A percentile compares a stretch with the other conserved stretches of the same genome.
These are phyloP conservation scores for Stemphylium beticola DNA, from an alignment of 2,329 filamentous ascomycete genomes.

Conservation along the genomic window DNA sequence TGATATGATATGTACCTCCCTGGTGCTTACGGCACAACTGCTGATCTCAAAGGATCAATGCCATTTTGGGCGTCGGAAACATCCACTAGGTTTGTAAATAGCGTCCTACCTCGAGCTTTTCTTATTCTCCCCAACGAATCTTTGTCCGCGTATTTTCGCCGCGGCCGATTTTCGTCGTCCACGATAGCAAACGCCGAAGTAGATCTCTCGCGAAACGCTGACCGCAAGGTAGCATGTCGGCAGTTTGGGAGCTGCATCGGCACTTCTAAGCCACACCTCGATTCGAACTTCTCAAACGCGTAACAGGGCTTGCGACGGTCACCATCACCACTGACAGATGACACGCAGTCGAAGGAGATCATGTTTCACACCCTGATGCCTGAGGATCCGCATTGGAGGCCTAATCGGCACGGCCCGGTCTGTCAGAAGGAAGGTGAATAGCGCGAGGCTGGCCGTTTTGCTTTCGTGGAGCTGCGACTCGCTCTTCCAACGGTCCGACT, in stretches of 20 bases:
- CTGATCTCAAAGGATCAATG: slow-evolving; percentile 2
- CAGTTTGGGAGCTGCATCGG: slow-evolving; percentile 8
- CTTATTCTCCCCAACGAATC: not conserved
- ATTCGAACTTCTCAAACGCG: not conserved
- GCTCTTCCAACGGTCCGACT: not conserved
- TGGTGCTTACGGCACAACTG: not conserved
- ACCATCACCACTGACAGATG: slow-evolving; percentile 6
- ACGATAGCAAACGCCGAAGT: not conserved
- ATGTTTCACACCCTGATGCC: slow-evolving; percentile 14
- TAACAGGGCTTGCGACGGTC: not conserved
- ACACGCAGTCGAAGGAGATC: slow-evolving; percentile 10
- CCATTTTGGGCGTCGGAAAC: slow-evolving; percentile 3
- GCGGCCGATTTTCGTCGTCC: not conserved
- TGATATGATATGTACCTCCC: not conserved
- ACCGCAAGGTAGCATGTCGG: slow-evolving; percentile 5
- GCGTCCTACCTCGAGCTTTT: not conserved
- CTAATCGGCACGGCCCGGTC: slow-evolving; percentile 34
- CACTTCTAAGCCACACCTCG: not conserved
- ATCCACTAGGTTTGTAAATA: slow-evolving; percentile 10
- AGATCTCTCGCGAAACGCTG: slow-evolving; percentile 1
- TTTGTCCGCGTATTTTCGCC: not conserved
- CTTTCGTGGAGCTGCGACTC: not conserved
- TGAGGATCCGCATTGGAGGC: slow-evolving; percentile 13
- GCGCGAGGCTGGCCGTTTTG: not conserved
- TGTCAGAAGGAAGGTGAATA: slow-evolving; percentile 20